Conservation (phyloP, 768 basidiomycete genomes). For the Leccinum arenicola region DNA sequence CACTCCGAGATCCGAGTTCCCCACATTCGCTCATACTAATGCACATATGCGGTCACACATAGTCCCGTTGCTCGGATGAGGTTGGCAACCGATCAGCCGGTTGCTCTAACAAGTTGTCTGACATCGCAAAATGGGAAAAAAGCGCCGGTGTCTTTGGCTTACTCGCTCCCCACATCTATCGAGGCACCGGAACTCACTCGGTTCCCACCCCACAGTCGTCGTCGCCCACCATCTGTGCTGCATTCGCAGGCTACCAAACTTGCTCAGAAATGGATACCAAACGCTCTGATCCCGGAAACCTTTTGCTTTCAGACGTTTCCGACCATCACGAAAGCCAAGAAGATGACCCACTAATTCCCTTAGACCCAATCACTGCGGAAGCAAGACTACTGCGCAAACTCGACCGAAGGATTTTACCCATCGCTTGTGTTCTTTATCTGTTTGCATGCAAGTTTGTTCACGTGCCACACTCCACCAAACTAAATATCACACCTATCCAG, state of each 20-base stretch:
- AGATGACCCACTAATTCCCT: conserved; percentile 20
- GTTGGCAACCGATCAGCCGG: background rate
- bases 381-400: conserved; percentile 58
- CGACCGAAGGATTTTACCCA: conserved; percentile 65
- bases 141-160: background rate
- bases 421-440: conserved; percentile 70
- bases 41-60: no score
- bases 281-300: conserved; percentile 3
- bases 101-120: background rate
- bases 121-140: background rate
- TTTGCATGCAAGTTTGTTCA: conserved; percentile 60
- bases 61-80: background rate
- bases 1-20: no score
- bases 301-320: conserved; percentile 4
- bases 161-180: background rate
- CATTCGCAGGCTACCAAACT: background rate
- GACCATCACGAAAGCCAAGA: conserved; percentile 8
- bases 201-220: background rate
- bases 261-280: conserved; percentile 18
- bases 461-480: background rate
- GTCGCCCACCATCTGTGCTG: background rate
- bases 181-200: background rate
- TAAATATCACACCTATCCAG: conserved; percentile 12
- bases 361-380: conserved; percentile 38
- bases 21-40: no score